phyloP scores from a whole-genome alignment of 768 basidiomycete species.

The Lactifluus pinguis region DNA sequence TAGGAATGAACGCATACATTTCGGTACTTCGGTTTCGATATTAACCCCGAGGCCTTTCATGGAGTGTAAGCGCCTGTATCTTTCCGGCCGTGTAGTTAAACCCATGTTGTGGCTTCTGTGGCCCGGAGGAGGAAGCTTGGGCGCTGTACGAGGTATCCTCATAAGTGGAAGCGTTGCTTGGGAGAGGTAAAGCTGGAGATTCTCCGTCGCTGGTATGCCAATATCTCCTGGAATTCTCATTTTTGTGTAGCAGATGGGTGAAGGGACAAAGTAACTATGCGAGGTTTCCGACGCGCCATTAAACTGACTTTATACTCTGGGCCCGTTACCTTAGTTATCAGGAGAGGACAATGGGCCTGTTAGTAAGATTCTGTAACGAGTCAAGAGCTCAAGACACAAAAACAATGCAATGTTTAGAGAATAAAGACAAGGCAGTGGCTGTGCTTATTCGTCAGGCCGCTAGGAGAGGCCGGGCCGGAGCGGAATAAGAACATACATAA shows the following conservation, averaged over 20 bases:
- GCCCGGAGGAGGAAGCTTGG: conserved; percentile 13
- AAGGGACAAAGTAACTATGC: background rate
- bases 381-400: background rate
- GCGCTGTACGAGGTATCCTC: conserved; percentile 10
- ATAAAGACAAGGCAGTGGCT: background rate
- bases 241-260: background rate
- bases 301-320: conserved; percentile 4
- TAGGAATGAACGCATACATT: background rate
- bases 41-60: background rate
- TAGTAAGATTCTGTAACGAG: background rate
- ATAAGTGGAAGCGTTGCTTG: conserved; percentile 14
- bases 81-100: conserved; percentile 13
- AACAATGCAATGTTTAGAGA: background rate
- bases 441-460: background rate
- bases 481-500: background rate
- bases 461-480: background rate
- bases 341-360: background rate
- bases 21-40: background rate
- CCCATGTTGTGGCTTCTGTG: conserved; percentile 16
- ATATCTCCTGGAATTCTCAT: conserved; percentile 13
- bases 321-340: background rate
- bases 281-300: background rate
- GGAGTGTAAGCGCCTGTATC: conserved; percentile 7
- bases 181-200: conserved; percentile 15
- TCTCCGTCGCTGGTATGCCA: conserved; percentile 15